phyloP scores from a whole-genome alignment of 495 filamentous ascomycete species.

The Tuber brumale region DNA sequence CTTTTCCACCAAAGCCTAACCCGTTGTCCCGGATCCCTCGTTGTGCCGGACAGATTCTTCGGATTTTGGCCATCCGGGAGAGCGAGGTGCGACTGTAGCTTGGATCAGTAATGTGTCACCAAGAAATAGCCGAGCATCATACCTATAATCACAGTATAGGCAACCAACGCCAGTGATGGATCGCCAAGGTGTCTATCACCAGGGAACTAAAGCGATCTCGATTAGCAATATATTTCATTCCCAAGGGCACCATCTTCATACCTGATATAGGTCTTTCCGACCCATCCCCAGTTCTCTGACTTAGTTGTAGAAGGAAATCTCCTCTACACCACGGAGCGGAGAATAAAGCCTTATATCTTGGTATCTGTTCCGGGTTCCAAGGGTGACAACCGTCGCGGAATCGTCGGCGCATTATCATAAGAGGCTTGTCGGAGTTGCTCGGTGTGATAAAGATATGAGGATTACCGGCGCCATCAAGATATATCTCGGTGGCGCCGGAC shows the following conservation, averaged over 20 bases:
- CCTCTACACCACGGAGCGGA: neutral
- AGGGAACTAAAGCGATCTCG: neutral
- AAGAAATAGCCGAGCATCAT: neutral
- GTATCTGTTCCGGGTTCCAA: neutral
- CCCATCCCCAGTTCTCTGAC: neutral
- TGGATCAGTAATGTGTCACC: neutral
- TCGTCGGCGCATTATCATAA: neutral
- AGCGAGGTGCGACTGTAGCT: too few species aligned
- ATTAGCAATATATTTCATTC: neutral
- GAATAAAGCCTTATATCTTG: neutral
- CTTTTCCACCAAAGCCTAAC: too few species aligned
- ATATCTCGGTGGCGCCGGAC: neutral
- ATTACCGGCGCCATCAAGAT: neutral
- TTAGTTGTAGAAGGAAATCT: neutral
- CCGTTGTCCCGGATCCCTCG: too few species aligned
- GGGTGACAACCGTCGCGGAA: neutral
- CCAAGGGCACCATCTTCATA: neutral
- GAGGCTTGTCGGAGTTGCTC: neutral
- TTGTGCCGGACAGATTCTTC: too few species aligned
- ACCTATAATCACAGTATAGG: neutral
- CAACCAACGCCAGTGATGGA: neutral
- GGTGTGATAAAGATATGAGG: neutral
- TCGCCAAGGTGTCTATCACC: neutral
- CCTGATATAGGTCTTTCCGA: conserved; percentile 3
- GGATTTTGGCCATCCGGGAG: too few species aligned